Conservation (phyloP, 116 monocot species). For the Papilionanthe hybrid region DNA sequence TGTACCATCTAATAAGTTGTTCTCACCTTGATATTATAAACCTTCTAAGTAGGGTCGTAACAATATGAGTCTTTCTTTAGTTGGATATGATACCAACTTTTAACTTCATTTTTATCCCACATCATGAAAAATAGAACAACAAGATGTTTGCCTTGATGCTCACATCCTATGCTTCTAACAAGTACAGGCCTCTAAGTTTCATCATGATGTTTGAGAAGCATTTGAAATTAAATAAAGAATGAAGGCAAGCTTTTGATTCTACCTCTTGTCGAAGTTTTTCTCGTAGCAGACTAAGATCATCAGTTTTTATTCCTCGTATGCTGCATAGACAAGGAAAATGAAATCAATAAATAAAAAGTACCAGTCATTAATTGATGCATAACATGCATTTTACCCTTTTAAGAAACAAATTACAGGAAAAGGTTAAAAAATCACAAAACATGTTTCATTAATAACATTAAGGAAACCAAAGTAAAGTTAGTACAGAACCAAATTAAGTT, state of each 20-base stretch:
- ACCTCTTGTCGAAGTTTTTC: constrained; percentile 86
- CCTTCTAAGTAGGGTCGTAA: too few relatives aligned
- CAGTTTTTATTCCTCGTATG: constrained; percentile 70
- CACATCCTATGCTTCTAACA: not conserved
- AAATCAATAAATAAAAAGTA: not conserved
- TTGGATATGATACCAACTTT: too few relatives aligned
- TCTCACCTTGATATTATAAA: too few relatives aligned
- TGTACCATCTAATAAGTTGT: too few relatives aligned
- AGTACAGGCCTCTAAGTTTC: not conserved
- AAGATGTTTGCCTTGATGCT: not conserved
- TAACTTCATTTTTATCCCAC: too few relatives aligned
- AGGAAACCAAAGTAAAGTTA: not conserved
- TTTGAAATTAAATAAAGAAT: not conserved
- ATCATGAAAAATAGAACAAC: not conserved
- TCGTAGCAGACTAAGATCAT: constrained; percentile 63
- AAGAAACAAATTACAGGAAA: not conserved
- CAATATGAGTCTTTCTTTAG: too few relatives aligned
- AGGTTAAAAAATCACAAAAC: not conserved
- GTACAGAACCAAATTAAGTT: not conserved
- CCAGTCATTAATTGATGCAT: not conserved
- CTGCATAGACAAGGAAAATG: constrained; percentile 30
- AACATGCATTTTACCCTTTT: not conserved
- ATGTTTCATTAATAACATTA: not conserved
- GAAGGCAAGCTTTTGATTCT: not conserved
- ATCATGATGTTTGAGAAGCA: not conserved